Evolutionary conservation across 108 stramenopile species (phyloP), one percentile per base, ranked within the genome.

Genomic region (Discostella stelligeroides): DNA sequence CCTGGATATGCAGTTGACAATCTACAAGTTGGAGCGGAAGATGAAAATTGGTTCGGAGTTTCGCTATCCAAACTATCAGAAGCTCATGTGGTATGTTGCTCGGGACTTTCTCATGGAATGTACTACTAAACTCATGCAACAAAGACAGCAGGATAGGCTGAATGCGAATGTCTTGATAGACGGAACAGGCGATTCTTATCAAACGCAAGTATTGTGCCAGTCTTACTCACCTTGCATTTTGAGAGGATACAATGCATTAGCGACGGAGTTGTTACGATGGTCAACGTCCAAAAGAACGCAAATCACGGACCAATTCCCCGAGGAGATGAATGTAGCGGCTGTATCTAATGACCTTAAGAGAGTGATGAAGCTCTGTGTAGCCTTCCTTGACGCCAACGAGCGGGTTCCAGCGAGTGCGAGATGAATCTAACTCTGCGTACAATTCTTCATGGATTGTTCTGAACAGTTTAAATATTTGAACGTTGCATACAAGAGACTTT

Each of bases 61-160:
- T 15, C 54, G 57, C n/a, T 71, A 66, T 20, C 70, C 70, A 2
- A 65, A 65, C 15, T 71, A 71, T 66, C 70, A 71, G 23, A 53
- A 57, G 23, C 66, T 71, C 12, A 57, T 72, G 65, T 72, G 71
- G 71, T 67, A 56, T 59, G 71, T 40, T 15, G 71, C 66, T 12
- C 34, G 71, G 55, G 71, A 72, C 28, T 72, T 72, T 12, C 30
- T 72, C n/a, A n/a, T n/a, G n/a, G n/a, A n/a, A n/a, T n/a, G n/a
- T n/a, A n/a, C n/a, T 27, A 17, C 66, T 17, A 37, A 37, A 15
- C 41, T 57, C 37, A 11, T 43, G 15, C 14, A 38, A 9, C 34
- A 37, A 15, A 17, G 30, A 17, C 17, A 38, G 41, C 38, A 39
- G 42, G 18, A 20, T 17, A 39, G 40, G 45, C 20, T n/a, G 37